Evolutionary conservation across 208 protist species (phyloP), one percentile per base, ranked within the genome.

Genomic region (Trypanosoma lewisi): DNA sequence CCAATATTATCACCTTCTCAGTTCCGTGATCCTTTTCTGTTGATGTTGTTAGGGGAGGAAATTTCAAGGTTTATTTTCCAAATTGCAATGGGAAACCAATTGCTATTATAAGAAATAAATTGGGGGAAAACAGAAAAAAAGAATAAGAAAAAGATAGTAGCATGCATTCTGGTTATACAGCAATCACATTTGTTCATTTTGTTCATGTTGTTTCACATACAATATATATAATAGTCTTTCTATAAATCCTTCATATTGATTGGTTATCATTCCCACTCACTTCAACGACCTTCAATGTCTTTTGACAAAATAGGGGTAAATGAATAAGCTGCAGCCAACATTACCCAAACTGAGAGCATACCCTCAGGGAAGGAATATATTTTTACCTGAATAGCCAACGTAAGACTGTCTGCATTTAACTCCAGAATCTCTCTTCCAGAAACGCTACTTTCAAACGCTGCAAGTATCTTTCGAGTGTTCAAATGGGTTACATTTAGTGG

Each of bases 311-410:
- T 25, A 48, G 50, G 9, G 45, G 44, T 62, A 23, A 74, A 68
- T 21, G 70, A 82, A 63, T 95, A 97, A 17, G 80, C 56, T 6
- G 87, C 89, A 1, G 91, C 85, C 39, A 95, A 56, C 80, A 97
- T 95, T 9, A 95, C 82, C 94, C 94, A 97, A 25, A 95, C 85
- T 4, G 88, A 95, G 27, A 73, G 60, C 0, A 97, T 80, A 30
- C 72, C 63, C 63, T 97, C 91, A 33, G 92, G 87, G 58, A 94
- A 97, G 7, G 63, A 57, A 77, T 91, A 95, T 9, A 90, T 63
- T 61, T 91, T 90, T 21, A 83, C 83, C 28, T 85, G 75, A 30
- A 97, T 44, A 21, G 70, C 89, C 48, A 95, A 89, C 31, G 67
- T 83, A 2, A 88, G 63, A 61, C 77, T 84, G 31, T 96, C 87